Percentiles rank a stretch among this genome's conserved stretches.
Conservation (phyloP, 1,139 yeast species). For the Saccharomyces hybrid region DNA sequence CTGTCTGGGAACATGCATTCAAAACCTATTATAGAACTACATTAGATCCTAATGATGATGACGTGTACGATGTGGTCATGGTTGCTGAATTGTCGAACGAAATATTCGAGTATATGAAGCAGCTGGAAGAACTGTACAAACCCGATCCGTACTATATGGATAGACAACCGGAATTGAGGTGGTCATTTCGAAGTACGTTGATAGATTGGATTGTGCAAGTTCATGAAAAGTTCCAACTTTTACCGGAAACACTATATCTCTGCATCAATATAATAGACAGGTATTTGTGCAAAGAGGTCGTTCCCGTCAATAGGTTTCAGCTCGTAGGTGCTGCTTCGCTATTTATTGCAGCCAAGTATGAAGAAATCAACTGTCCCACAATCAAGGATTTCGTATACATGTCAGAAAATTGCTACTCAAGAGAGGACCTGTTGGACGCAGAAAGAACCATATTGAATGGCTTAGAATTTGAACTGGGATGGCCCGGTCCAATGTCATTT, state of each 20-base stretch:
- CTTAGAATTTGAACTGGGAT: constrained; percentile 87
- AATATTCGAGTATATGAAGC: constrained; percentile 76
- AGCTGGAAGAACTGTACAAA: constrained; percentile 59
- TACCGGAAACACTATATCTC: constrained; percentile 85
- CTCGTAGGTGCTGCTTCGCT: constrained; percentile 93
- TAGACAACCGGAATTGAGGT: constrained; percentile 74
- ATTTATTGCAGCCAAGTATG: constrained; percentile 91
- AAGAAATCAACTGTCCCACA: constrained; percentile 92
- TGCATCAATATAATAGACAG: constrained; percentile 89
- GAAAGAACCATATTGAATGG: constrained; percentile 90
- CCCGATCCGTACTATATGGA: constrained; percentile 86
- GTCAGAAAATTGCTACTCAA: constrained; percentile 82
- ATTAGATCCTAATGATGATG: constrained; percentile 80
- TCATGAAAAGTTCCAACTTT: constrained; percentile 73
- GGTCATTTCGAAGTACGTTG: constrained; percentile 84
- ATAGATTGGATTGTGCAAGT: constrained; percentile 96
- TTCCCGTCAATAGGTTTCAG: constrained; percentile 77
- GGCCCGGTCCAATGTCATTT: constrained; percentile 99
- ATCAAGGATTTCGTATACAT: constrained; percentile 90
- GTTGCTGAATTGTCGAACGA: constrained; percentile 90
- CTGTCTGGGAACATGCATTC: constrained; percentile 40
- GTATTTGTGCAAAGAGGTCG: constrained; percentile 65
- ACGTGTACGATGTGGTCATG: constrained; percentile 86
- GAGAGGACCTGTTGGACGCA: constrained; percentile 79
- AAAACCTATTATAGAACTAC: constrained; percentile 41